Conservation (phyloP, 2,329 filamentous ascomycete species). For the Colletotrichum noveboracense region DNA sequence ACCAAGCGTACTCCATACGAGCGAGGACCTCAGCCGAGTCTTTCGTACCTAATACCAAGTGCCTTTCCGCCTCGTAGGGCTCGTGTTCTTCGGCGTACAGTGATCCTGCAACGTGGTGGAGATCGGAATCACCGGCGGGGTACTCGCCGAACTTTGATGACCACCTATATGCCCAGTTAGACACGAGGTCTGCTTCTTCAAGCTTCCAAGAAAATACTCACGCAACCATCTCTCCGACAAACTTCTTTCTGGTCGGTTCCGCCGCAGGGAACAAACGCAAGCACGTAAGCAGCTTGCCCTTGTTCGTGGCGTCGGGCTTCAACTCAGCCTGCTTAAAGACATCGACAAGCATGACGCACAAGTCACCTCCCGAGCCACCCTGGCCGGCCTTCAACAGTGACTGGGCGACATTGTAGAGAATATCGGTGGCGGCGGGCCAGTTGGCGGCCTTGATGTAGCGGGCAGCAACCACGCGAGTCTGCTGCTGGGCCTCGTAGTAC, state of each 20-base stretch:
- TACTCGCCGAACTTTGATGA: conserved; percentile 84
- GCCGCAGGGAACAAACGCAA: conserved; percentile 80
- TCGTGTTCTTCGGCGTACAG: conserved; percentile 94
- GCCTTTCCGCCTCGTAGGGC: conserved; percentile 89
- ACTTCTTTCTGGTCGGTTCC: conserved; percentile 93
- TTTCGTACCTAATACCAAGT: conserved; percentile 86
- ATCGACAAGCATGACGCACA: conserved; percentile 86
- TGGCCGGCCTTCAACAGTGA: conserved; percentile 91
- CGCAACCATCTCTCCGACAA: conserved; percentile 83
- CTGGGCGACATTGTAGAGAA: conserved; percentile 83
- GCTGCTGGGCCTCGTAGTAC: conserved; percentile 98
- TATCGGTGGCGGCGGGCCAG: conserved; percentile 85
- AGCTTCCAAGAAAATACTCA: conserved; percentile 42
- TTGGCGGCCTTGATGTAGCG: conserved; percentile 90
- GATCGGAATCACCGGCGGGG: conserved; percentile 89
- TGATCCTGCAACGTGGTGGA: conserved; percentile 89
- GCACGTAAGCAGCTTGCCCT: conserved; percentile 78
- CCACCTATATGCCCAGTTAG: conserved; percentile 62
- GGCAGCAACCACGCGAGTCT: conserved; percentile 92
- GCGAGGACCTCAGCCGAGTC: conserved; percentile 84
- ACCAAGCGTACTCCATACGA: conserved; percentile 92
- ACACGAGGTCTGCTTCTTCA: not conserved
- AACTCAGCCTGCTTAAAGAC: conserved; percentile 89
- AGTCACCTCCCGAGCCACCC: conserved; percentile 88
- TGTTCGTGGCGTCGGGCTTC: conserved; percentile 74